Evolutionary conservation across 768 basidiomycete species (phyloP).

Genomic region (Tricholoma furcatifolium): DNA sequence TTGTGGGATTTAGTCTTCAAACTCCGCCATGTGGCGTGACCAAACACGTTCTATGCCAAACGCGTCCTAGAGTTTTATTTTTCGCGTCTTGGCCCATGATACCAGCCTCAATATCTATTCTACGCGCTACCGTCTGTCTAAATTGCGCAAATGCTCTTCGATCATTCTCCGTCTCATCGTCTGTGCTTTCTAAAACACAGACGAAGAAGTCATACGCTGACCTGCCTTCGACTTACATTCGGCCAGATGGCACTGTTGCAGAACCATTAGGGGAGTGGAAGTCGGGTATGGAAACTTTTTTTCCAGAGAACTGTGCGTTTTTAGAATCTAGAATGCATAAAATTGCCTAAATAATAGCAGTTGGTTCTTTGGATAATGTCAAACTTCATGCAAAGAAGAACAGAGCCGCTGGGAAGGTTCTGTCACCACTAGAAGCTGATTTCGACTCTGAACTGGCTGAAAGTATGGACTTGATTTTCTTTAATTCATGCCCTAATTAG

Average conservation of each 20-base stretch:
- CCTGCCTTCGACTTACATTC: conserved; percentile 48
- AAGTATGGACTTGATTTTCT: neutral
- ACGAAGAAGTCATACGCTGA: conserved; percentile 57
- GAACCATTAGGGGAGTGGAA: conserved; percentile 42
- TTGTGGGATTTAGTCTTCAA: conserved; percentile 32
- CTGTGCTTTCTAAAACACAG: conserved; percentile 12
- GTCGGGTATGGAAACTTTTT: conserved; percentile 23
- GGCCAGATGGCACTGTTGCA: conserved; percentile 43
- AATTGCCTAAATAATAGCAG: neutral
- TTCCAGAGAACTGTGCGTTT: conserved; percentile 4
- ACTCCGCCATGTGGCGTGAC: conserved; percentile 37
- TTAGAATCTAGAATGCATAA: neutral
- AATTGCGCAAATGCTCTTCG: conserved; percentile 1
- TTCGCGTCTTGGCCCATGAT: conserved; percentile 9
- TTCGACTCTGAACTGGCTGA: neutral
- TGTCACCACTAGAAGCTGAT: neutral
- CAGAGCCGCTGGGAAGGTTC: neutral
- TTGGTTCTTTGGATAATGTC: neutral
- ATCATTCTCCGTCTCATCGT: conserved; percentile 1
- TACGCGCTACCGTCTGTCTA: neutral
- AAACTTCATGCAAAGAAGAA: conserved; percentile 2
- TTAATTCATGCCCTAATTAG: neutral
- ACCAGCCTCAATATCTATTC: neutral
- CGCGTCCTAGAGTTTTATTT: conserved; percentile 12
- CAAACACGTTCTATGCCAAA: conserved; percentile 22